phyloP scores from a whole-genome alignment of 2,329 filamentous ascomycete genomes.

The Pseudocercospora macadamiae region DNA sequence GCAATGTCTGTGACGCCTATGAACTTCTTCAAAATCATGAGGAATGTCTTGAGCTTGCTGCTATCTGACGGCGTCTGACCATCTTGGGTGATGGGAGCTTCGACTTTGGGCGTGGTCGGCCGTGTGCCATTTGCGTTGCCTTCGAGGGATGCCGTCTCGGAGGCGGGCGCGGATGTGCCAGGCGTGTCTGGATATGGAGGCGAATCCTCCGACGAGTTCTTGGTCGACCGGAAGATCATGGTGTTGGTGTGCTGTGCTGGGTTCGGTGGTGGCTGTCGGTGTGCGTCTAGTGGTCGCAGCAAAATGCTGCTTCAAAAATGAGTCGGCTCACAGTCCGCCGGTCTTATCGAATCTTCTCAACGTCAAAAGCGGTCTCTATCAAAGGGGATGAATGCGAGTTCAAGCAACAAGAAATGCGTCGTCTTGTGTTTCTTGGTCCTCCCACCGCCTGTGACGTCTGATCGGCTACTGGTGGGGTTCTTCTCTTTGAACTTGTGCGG shows the following conservation, averaged over 20 bases:
- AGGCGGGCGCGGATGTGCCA: conserved; percentile 12
- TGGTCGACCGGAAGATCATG: conserved; percentile 5
- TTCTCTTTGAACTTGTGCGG: not conserved
- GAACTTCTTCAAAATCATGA: conserved; percentile 88
- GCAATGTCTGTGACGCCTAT: conserved; percentile 96
- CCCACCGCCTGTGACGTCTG: no score
- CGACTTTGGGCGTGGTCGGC: not conserved
- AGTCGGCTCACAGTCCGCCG: not conserved
- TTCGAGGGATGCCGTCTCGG: conserved; percentile 13
- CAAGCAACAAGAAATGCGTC: no score
- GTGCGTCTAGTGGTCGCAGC: not conserved
- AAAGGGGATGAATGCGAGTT: not conserved
- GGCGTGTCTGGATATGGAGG: conserved; percentile 9
- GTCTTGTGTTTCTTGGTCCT: no score
- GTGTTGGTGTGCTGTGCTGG: conserved; percentile 10
- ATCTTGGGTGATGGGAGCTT: conserved; percentile 24
- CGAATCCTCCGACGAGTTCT: not conserved
- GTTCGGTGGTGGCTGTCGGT: not conserved
- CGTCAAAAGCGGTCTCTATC: not conserved
- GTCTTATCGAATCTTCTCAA: not conserved
- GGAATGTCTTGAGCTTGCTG: conserved; percentile 86
- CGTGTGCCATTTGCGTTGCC: conserved; percentile 2
- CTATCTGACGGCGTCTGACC: conserved; percentile 69
- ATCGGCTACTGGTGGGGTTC: not conserved
- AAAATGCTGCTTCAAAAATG: not conserved